Evolutionary conservation across 805 yeast species (phyloP).

Genomic region (Cyberlindnera mississippiensis): DNA sequence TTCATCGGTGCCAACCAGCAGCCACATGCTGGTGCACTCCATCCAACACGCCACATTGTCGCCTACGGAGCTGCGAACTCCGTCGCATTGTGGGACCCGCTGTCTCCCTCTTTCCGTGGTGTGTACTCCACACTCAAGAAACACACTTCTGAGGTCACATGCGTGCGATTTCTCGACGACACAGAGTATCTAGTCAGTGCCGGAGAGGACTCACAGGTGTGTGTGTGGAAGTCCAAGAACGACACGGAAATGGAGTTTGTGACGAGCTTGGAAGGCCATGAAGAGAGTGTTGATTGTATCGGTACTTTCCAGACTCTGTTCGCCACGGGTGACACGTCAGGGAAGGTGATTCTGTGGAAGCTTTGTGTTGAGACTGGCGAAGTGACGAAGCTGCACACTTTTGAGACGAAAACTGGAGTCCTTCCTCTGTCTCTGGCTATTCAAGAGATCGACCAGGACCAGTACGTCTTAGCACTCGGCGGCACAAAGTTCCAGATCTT

Average conservation of each 20-base stretch:
- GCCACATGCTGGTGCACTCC: conserved; percentile 53
- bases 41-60: conserved; percentile 34
- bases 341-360: conserved; percentile 51
- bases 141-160: conserved; percentile 60
- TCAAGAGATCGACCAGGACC: conserved; percentile 28
- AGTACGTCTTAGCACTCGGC: conserved; percentile 60
- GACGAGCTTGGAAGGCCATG: conserved; percentile 36
- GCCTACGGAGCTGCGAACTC: conserved; percentile 72
- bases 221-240: conserved; percentile 48
- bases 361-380: conserved; percentile 18
- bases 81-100: conserved; percentile 69
- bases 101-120: conserved; percentile 39
- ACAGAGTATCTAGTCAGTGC: conserved; percentile 48
- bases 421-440: conserved; percentile 42
- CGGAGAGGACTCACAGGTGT: conserved; percentile 61
- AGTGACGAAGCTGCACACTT: conserved; percentile 29
- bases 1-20: conserved; percentile 74
- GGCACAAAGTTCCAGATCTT: conserved; percentile 59
- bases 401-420: conserved; percentile 42
- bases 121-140: conserved; percentile 53
- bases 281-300: conserved; percentile 51
- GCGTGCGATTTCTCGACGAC: conserved; percentile 54
- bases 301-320: conserved; percentile 39
- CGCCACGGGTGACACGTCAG: conserved; percentile 63
- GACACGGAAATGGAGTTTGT: conserved; percentile 20